Evolutionary conservation across 148 eudicot species (phyloP).

Genomic region (Chenopodium suecicum): DNA sequence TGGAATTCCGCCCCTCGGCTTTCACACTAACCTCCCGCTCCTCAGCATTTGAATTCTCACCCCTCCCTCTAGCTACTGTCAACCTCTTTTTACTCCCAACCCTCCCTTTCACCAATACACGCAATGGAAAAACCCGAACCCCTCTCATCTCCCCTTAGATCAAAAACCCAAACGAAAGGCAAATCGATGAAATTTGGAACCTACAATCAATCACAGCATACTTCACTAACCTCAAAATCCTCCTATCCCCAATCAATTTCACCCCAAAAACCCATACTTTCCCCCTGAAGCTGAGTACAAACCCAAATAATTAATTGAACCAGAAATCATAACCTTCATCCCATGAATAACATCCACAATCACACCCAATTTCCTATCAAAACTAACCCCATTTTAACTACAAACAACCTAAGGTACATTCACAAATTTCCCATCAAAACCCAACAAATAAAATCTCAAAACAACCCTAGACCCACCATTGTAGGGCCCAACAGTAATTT

Average conservation of each 20-base stretch:
- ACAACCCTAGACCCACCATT: conserved; percentile 46
- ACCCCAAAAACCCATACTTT: conserved; percentile 69
- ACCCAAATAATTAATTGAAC: conserved; percentile 56
- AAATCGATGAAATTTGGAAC: conserved; percentile 47
- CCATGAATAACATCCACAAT: conserved; percentile 60
- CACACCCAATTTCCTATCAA: conserved; percentile 53
- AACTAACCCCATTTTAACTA: conserved; percentile 41
- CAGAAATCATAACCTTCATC: conserved; percentile 51
- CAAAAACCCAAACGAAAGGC: conserved; percentile 56
- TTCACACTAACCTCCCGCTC: conserved; percentile 16
- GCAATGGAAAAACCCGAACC: conserved; percentile 70
- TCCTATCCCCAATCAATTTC: conserved; percentile 41
- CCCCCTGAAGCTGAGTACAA: conserved; percentile 57
- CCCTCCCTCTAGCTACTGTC: conserved; percentile 24
- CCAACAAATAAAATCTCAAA: conserved; percentile 55
- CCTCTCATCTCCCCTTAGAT: conserved; percentile 74
- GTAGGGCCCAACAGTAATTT: conserved; percentile 14
- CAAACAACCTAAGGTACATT: conserved; percentile 36
- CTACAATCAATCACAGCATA: conserved; percentile 78
- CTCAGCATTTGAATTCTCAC: conserved; percentile 23
- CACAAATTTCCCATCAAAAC: conserved; percentile 31
- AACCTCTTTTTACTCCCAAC: conserved; percentile 32
- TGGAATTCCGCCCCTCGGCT: conserved; percentile 26
- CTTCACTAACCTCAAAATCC: conserved; percentile 67
- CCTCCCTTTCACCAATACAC: conserved; percentile 63